Percentiles rank a stretch among this genome's conserved stretches.
phyloP scores from a whole-genome alignment of 148 eudicot species.

The Nyssa sinensis region DNA sequence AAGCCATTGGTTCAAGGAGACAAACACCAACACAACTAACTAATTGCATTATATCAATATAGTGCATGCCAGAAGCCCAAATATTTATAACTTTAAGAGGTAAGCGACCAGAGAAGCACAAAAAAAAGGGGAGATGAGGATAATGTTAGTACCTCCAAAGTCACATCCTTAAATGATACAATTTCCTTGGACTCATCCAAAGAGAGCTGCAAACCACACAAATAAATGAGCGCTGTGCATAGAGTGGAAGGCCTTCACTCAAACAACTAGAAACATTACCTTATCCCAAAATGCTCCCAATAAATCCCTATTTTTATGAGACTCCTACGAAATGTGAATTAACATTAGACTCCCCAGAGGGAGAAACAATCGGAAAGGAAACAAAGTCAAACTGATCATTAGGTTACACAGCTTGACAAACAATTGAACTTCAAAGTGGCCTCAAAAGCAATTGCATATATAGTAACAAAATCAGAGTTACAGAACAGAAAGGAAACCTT shows the following conservation, averaged over 20 bases:
- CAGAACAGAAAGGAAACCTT: constrained; percentile 48
- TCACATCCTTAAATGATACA: constrained; percentile 57
- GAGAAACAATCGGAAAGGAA: neutral
- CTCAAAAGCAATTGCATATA: neutral
- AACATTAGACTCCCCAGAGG: constrained; percentile 2
- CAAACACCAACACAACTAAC: too few species aligned
- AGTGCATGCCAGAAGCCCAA: too few species aligned
- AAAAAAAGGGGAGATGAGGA: constrained; percentile 5
- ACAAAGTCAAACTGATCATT: neutral
- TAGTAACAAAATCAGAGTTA: neutral
- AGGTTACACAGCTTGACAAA: neutral
- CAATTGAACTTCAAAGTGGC: neutral
- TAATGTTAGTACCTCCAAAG: constrained; percentile 57
- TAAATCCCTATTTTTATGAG: constrained; percentile 58
- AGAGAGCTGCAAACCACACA: constrained; percentile 55
- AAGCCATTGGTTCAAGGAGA: neutral
- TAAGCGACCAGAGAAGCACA: too few species aligned
- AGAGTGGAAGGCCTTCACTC: constrained; percentile 2
- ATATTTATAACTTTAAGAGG: too few species aligned
- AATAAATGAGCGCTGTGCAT: constrained; percentile 16
- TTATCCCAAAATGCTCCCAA: constrained; percentile 92
- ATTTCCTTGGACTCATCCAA: constrained; percentile 63
- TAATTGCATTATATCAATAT: too few species aligned
- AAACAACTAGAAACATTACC: constrained; percentile 39
- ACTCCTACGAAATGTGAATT: constrained; percentile 51